Evolutionary conservation across 192 early-diverging fungal species (phyloP), one percentile per base, ranked within the genome.

Genomic region (Gryganskiella cystojenkinii): DNA sequence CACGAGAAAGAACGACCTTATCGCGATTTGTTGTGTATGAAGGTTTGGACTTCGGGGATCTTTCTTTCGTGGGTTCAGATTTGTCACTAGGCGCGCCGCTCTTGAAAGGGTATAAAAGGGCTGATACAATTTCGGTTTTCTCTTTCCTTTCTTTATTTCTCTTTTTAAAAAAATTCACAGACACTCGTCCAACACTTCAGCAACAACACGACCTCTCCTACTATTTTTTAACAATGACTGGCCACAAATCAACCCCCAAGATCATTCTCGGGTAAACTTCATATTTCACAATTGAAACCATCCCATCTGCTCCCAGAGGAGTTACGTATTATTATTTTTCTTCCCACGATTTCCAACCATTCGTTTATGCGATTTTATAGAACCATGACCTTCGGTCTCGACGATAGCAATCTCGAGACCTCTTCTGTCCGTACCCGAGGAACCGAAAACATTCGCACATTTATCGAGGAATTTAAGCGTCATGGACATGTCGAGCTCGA

Each of bases 351-450:
- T 49, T 11, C 53, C 17, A 6, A 22, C 15, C 19, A 40, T 28
- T 0, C 27, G n/a, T n/a, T n/a, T n/a, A n/a, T n/a, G n/a, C n/a
- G n/a, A n/a, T n/a, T 56, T 28, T 3, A 7, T 57, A 73, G 74
- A 57, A 69, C 74, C n/a, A 78, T 78, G 74, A 78, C 71, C 11
- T 65, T 73, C 4, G 71, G 71, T 30, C 63, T 73, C 10, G 71
- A 73, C 0, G 42, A 33, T 1, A 54, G 63, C 24, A 25, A 44
- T 50, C 14, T 33, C 6, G 11, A 17, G 17, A 54, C 40, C 0
- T 46, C 63, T 13, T 30, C 70, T 22, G 70, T 73, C 24, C 63
- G 71, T 3, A 53, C 64, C 25, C 54, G 49, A n/a, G 71, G 71
- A 3, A 46, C 33, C 9, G 57, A 73, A 3, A 66, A 66, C 43